Evolutionary conservation across 169 alveolate genomes (phyloP).

Genomic region (Babesia divergens): DNA sequence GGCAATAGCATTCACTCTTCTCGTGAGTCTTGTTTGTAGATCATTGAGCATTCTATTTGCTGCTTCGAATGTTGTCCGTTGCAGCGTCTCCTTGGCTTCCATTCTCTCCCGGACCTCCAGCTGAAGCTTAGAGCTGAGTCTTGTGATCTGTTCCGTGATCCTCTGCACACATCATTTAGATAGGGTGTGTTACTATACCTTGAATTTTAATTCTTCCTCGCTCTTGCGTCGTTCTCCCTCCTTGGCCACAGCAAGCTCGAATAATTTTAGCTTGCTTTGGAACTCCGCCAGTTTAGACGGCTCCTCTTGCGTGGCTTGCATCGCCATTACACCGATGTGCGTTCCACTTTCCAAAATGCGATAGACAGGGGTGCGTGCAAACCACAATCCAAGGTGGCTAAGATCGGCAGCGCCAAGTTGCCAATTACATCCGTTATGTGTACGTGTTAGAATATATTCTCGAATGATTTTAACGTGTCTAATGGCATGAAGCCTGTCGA

Average conservation of each 20-base stretch:
- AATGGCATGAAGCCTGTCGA: no score
- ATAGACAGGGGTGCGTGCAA: no score
- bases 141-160: slow-evolving; percentile 26
- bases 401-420: no score
- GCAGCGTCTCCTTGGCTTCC: slow-evolving; percentile 33
- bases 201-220: slow-evolving; percentile 45
- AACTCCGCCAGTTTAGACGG: slow-evolving; percentile 21
- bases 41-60: slow-evolving; percentile 48
- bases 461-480: no score
- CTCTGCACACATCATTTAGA: not conserved
- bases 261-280: slow-evolving; percentile 36
- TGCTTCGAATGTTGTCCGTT: slow-evolving; percentile 45
- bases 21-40: slow-evolving; percentile 31
- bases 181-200: not conserved
- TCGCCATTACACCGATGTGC: slow-evolving; percentile 10
- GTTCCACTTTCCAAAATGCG: not conserved
- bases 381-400: no score
- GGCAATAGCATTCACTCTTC: slow-evolving; percentile 37
- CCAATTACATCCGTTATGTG: no score
- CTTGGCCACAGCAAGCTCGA: slow-evolving; percentile 39
- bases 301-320: not conserved
- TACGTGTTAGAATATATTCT: no score
- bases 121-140: slow-evolving; percentile 16
- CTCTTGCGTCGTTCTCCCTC: slow-evolving; percentile 41
- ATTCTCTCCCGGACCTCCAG: slow-evolving; percentile 41